Percentiles rank a stretch among this genome's conserved stretches.
These are phyloP conservation scores for Blastobotrys niveus DNA, from an alignment of 1,139 yeast species.

Conservation along the genomic window DNA sequence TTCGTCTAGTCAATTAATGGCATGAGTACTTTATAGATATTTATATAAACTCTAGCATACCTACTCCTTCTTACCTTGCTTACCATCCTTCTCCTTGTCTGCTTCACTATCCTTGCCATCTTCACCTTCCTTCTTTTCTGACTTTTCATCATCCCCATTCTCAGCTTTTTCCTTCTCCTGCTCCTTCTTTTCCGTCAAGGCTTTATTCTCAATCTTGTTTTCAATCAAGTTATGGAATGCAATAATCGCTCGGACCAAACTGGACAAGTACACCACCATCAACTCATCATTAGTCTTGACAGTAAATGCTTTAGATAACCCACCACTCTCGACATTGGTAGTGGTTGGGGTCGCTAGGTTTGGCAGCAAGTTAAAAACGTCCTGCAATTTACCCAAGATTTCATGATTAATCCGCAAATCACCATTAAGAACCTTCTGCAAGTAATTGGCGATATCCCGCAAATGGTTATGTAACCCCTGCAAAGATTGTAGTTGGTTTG, in stretches of 20 bases:
- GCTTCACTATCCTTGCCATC: too few species aligned
- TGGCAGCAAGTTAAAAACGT: constrained; percentile 88
- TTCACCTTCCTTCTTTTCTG: constrained; percentile 10
- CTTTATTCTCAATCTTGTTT: constrained; percentile 74
- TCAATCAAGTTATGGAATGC: constrained; percentile 97
- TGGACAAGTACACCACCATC: constrained; percentile 86
- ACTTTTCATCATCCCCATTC: constrained; percentile 5
- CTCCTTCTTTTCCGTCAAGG: constrained; percentile 16
- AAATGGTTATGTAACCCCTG: constrained; percentile 81
- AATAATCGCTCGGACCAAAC: constrained; percentile 87
- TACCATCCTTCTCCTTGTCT: too few species aligned
- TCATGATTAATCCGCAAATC: constrained; percentile 83
- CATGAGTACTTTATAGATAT: too few species aligned
- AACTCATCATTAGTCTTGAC: constrained; percentile 92
- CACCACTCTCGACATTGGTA: constrained; percentile 22
- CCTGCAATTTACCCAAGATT: constrained; percentile 88
- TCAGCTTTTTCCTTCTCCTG: constrained; percentile 10
- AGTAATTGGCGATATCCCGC: constrained; percentile 69
- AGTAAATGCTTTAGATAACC: constrained; percentile 71
- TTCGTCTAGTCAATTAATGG: too few species aligned
- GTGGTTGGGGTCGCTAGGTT: constrained; percentile 49
- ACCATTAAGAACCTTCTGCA: constrained; percentile 66
- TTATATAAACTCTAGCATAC: too few species aligned
- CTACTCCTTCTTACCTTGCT: too few species aligned
- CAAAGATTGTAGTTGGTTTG: constrained; percentile 83